phyloP scores from a whole-genome alignment of 2,329 filamentous ascomycete species.

The Arachnopeziza araneosa region DNA sequence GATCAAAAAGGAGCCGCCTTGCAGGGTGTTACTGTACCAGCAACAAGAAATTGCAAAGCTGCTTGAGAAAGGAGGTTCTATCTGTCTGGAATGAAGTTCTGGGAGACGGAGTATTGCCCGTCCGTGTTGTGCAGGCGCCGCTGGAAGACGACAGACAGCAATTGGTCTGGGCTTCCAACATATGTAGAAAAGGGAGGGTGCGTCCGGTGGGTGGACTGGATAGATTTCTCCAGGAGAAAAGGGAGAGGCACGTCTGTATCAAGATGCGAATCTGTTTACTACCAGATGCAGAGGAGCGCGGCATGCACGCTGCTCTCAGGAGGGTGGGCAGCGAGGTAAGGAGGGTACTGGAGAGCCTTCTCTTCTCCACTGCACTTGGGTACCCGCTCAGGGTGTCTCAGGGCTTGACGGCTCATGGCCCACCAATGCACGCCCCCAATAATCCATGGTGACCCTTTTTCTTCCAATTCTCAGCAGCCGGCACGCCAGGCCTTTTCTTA shows the following conservation, averaged over 20 bases:
- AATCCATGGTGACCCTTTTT: neutral
- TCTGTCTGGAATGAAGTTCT: neutral
- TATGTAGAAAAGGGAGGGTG: neutral
- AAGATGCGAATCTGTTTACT: neutral
- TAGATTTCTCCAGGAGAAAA: neutral
- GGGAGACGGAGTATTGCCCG: no score
- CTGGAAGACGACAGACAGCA: neutral
- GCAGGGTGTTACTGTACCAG: neutral
- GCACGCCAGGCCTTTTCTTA: neutral
- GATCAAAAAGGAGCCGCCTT: neutral
- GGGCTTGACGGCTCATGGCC: neutral
- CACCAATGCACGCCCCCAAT: slow-evolving; percentile 1
- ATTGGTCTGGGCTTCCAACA: neutral
- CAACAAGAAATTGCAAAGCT: neutral
- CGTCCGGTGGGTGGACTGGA: neutral
- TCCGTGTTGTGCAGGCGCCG: neutral
- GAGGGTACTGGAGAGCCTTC: neutral
- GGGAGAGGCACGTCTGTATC: no score
- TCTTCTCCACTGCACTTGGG: no score
- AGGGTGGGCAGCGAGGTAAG: neutral
- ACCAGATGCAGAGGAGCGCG: neutral
- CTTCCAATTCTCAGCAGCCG: neutral
- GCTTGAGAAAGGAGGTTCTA: neutral
- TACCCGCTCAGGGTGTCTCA: no score
- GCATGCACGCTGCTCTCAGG: no score